Conservation (phyloP, 345 rosid genomes). For the Gossypioides kirkii region DNA sequence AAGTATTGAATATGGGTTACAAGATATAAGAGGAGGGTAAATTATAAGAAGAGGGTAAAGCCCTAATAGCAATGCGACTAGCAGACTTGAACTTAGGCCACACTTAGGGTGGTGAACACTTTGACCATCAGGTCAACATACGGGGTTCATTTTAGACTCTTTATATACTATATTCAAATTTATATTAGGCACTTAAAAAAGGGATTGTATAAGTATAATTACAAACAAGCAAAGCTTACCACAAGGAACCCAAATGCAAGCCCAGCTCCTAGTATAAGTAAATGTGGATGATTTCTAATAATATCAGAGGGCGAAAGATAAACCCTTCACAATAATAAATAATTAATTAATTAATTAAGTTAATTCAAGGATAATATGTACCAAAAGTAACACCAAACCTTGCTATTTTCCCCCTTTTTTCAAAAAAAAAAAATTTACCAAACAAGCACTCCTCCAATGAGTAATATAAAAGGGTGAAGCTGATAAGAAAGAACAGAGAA, state of each 20-base stretch:
- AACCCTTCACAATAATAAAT: slow-evolving; percentile 44
- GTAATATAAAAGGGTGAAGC: slow-evolving; percentile 75
- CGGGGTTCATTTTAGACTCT: no score
- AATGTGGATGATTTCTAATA: slow-evolving; percentile 74
- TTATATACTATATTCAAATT: no score
- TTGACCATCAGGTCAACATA: no score
- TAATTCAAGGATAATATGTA: background rate
- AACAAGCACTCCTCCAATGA: slow-evolving; percentile 70
- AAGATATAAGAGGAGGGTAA: no score
- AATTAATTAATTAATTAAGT: background rate
- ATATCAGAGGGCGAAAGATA: slow-evolving; percentile 77
- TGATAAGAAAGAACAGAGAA: slow-evolving; percentile 30
- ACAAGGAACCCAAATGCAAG: slow-evolving; percentile 97
- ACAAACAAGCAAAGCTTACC: slow-evolving; percentile 39
- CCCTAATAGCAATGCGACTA: no score
- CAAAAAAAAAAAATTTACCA: slow-evolving; percentile 44
- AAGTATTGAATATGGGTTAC: no score
- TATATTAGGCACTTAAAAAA: background rate
- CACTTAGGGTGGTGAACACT: no score
- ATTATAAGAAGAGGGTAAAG: no score
- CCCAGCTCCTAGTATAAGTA: slow-evolving; percentile 84
- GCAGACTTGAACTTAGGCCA: no score
- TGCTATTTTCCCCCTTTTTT: background rate
- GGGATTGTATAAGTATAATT: background rate
- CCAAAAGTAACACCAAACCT: background rate